phyloP scores from a whole-genome alignment of 768 basidiomycete genomes.

The Suillus decipiens region DNA sequence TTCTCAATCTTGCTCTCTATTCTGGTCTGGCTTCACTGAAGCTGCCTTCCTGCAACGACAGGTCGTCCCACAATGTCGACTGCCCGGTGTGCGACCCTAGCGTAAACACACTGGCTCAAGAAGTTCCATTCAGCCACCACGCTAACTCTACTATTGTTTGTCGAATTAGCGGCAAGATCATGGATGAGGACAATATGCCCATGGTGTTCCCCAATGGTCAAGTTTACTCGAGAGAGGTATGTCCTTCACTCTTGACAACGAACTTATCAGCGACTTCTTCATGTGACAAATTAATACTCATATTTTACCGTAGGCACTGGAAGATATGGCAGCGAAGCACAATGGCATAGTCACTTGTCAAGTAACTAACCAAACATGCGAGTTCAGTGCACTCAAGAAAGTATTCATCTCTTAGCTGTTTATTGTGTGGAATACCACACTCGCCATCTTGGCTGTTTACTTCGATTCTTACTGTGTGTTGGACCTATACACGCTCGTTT shows the following conservation, averaged over 20 bases:
- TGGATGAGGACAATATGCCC: constrained; percentile 93
- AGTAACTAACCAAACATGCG: constrained; percentile 62
- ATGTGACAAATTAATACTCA: constrained; percentile 15
- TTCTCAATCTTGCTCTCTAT: constrained; percentile 85
- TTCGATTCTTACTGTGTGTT: not conserved
- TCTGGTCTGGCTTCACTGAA: constrained; percentile 92
- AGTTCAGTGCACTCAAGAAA: constrained; percentile 71
- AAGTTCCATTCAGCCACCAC: constrained; percentile 92
- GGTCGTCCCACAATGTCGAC: constrained; percentile 67
- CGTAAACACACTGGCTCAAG: constrained; percentile 73
- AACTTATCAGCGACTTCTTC: constrained; percentile 5
- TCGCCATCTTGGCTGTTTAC: not conserved
- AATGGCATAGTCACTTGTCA: constrained; percentile 85
- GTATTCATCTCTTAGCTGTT: constrained; percentile 80
- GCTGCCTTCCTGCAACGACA: constrained; percentile 78
- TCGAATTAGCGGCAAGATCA: constrained; percentile 85
- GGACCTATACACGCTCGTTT: not conserved
- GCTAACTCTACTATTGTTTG: constrained; percentile 96
- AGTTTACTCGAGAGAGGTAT: constrained; percentile 91
- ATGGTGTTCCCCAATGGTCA: constrained; percentile 89
- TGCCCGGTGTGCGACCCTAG: constrained; percentile 90
- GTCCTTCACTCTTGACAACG: constrained; percentile 24
- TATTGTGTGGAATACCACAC: not conserved
- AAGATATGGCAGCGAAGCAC: constrained; percentile 84
- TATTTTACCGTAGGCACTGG: constrained; percentile 60